A percentile compares a stretch with the other conserved stretches of the same genome.
Conservation (phyloP, 2,329 filamentous ascomycete species). For the Aureobasidium sp. region DNA sequence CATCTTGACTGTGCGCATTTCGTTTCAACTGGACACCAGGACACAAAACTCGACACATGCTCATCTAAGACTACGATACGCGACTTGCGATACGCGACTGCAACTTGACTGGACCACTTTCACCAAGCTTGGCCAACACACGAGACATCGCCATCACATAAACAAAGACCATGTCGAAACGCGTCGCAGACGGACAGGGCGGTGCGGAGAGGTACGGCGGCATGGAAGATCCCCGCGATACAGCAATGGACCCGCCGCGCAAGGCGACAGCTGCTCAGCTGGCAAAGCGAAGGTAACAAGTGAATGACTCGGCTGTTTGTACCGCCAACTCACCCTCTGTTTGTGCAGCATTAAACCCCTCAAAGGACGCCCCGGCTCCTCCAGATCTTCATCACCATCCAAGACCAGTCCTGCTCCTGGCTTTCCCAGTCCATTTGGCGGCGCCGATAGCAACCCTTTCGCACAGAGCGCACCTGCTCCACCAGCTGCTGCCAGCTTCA, state of each 20-base stretch:
- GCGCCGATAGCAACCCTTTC: not conserved
- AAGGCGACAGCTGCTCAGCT: conserved; percentile 18
- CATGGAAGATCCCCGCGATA: not conserved
- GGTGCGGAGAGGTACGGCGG: conserved; percentile 15
- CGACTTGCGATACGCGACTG: not conserved
- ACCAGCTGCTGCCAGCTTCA: conserved; percentile 3
- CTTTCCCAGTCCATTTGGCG: conserved; percentile 2
- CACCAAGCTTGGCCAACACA: not conserved
- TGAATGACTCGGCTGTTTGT: not conserved
- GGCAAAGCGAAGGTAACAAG: conserved; percentile 16
- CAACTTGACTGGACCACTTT: not conserved
- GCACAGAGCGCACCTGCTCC: conserved; percentile 6
- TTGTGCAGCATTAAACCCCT: conserved; percentile 13
- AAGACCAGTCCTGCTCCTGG: not conserved
- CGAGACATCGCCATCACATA: not conserved
- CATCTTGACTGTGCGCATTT: not conserved
- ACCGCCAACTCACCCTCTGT: not conserved
- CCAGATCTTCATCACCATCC: not conserved
- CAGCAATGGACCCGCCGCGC: conserved; percentile 15
- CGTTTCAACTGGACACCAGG: too few species aligned
- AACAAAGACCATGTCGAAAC: conserved; percentile 16
- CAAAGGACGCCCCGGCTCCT: conserved; percentile 1
- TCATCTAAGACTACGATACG: not conserved
- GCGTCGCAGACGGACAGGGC: conserved; percentile 16
- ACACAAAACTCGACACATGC: not conserved